A percentile compares a stretch with the other conserved stretches of the same genome.
These are phyloP conservation scores for Oenanthe javanica DNA, from an alignment of 140 eudicot species.

Conservation along the genomic window DNA sequence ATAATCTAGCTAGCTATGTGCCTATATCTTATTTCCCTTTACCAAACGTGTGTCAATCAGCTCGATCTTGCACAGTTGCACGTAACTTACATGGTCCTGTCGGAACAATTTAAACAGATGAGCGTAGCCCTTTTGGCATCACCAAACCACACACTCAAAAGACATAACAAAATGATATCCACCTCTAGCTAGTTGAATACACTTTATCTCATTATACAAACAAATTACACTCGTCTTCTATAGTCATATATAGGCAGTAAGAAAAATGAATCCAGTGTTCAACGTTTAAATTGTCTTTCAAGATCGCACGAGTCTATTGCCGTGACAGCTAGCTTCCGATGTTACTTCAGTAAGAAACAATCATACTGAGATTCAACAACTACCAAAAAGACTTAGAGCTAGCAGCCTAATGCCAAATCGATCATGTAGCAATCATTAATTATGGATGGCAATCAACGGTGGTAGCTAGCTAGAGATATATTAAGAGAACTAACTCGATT, in stretches of 20 bases:
- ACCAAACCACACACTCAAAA: neutral
- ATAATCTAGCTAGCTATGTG: too few species aligned
- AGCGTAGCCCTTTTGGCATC: neutral
- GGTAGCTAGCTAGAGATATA: conserved; percentile 9
- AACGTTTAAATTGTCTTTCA: neutral
- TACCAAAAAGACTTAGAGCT: conserved; percentile 9
- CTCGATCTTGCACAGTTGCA: neutral
- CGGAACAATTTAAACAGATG: neutral
- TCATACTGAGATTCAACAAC: neutral
- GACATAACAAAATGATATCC: neutral
- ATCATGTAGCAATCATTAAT: conserved; percentile 23
- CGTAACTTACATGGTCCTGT: neutral
- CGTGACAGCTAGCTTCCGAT: too few species aligned
- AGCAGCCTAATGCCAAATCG: conserved; percentile 15
- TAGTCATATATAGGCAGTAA: too few species aligned
- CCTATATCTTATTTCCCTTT: too few species aligned
- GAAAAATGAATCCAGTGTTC: neutral
- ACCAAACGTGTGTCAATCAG: too few species aligned
- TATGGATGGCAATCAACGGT: conserved; percentile 23
- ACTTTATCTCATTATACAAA: neutral
- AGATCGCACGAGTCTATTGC: neutral
- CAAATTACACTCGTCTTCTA: neutral
- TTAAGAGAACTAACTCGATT: conserved; percentile 5
- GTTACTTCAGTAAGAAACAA: too few species aligned
- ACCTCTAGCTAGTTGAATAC: neutral